phyloP scores from a whole-genome alignment of 148 eudicot species.

The Chenopodium quinoa region DNA sequence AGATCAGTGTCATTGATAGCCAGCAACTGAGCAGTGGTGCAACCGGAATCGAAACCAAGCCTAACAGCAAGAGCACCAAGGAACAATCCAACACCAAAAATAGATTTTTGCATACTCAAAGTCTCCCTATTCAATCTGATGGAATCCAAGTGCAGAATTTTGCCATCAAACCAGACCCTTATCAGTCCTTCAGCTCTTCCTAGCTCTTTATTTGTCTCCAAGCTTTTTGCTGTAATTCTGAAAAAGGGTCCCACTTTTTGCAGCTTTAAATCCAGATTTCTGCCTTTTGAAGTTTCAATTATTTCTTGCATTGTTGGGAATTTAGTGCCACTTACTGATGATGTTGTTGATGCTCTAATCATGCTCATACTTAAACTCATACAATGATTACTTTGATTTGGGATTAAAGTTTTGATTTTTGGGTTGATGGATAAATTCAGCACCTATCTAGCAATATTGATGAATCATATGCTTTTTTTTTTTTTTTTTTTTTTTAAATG shows the following conservation, averaged over 20 bases:
- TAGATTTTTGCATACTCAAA: conserved; percentile 67
- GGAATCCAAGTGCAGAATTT: conserved; percentile 81
- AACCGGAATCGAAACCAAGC: conserved; percentile 78
- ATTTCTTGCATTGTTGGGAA: conserved; percentile 32
- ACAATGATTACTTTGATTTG: not conserved
- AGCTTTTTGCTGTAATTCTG: conserved; percentile 71
- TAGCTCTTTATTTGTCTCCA: conserved; percentile 47
- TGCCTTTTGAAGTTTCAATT: conserved; percentile 30
- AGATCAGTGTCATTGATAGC: conserved; percentile 90
- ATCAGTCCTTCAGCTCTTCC: conserved; percentile 82
- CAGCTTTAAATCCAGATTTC: conserved; percentile 62
- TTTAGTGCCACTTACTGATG: not conserved
- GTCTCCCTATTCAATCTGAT: conserved; percentile 66
- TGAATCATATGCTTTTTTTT: not conserved
- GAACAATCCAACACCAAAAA: conserved; percentile 86
- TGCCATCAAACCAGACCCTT: conserved; percentile 73
- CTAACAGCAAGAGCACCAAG: conserved; percentile 85
- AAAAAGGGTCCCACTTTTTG: conserved; percentile 81
- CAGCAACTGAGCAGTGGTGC: conserved; percentile 74
- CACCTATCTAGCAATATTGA: not conserved
- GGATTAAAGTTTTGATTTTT: not conserved
- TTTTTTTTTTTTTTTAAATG: too few species aligned
- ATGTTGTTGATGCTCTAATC: conserved; percentile 13
- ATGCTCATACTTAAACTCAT: conserved; percentile 9
- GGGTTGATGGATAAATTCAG: not conserved